Conservation (phyloP, 2,329 filamentous ascomycete species). For the Madurella mycetomatis region DNA sequence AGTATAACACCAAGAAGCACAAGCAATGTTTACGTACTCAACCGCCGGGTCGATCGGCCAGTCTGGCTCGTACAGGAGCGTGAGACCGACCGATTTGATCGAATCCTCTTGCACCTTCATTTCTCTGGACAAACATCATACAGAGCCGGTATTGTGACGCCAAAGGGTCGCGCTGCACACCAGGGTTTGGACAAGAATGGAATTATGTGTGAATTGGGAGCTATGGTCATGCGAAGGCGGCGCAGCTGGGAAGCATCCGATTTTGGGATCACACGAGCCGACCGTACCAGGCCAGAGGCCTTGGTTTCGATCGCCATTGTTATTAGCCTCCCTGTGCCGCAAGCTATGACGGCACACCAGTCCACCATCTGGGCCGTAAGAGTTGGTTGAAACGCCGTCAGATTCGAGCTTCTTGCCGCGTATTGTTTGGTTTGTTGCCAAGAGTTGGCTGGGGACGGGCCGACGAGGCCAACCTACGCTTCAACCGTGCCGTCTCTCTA, state of each 20-base stretch:
- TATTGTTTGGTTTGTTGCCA: constrained; percentile 11
- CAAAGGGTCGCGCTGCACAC: not conserved
- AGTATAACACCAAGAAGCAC: not conserved
- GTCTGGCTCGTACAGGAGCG: constrained; percentile 33
- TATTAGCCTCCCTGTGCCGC: constrained; percentile 15
- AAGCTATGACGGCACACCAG: not conserved
- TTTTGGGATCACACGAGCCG: not conserved
- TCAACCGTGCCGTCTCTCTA: constrained; percentile 24
- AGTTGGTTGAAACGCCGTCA: constrained; percentile 16
- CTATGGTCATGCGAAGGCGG: constrained; percentile 13
- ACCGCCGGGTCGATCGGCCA: constrained; percentile 26
- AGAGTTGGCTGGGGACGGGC: constrained; percentile 15
- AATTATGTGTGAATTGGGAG: constrained; percentile 5
- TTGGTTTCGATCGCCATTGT: constrained; percentile 1
- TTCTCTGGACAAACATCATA: constrained; percentile 1
- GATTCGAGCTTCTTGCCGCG: not conserved
- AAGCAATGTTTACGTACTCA: constrained; percentile 27
- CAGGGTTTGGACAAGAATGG: constrained; percentile 3
- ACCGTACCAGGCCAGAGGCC: not conserved
- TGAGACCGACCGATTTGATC: constrained; percentile 30
- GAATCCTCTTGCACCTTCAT: constrained; percentile 28
- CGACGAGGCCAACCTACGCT: constrained; percentile 11
- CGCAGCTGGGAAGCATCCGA: constrained; percentile 5
- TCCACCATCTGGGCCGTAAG: not conserved
- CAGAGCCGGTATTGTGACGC: not conserved